phyloP scores from a whole-genome alignment of 305 asterid species.

The Fraxinus latifolia region DNA sequence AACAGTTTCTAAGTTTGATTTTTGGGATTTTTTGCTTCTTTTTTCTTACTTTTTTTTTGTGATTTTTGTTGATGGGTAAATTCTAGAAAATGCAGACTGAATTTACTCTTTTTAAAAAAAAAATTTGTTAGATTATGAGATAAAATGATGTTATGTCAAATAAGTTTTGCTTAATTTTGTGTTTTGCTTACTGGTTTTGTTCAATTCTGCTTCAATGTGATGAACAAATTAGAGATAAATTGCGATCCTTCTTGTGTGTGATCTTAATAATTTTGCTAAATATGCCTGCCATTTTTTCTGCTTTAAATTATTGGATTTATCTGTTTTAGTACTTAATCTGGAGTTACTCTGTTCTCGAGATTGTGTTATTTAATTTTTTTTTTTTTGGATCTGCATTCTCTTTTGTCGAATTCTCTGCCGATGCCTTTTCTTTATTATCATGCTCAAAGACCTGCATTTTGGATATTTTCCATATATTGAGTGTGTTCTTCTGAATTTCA shows the following conservation, averaged over 20 bases:
- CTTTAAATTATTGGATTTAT: background rate
- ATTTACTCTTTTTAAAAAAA: too few species aligned
- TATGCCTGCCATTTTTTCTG: background rate
- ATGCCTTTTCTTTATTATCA: too few species aligned
- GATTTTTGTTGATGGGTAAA: too few species aligned
- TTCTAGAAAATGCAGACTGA: too few species aligned
- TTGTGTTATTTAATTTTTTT: background rate
- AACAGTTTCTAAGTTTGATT: background rate
- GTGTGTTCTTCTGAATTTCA: too few species aligned
- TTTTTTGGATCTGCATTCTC: background rate
- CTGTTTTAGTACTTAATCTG: background rate
- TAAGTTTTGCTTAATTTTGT: constrained; percentile 10
- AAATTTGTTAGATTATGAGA: background rate
- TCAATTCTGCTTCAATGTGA: constrained; percentile 17
- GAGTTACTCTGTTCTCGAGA: background rate
- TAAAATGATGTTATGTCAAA: background rate
- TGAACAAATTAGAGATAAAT: background rate
- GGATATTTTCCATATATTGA: too few species aligned
- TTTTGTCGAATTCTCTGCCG: background rate
- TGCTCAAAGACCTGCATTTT: too few species aligned
- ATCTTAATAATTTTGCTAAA: too few species aligned
- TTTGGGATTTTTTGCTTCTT: constrained; percentile 14
- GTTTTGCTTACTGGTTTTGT: constrained; percentile 20
- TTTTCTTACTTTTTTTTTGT: background rate
- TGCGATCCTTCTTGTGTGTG: background rate